These are phyloP conservation scores for Chaetothyriales sp. DNA, from an alignment of 2,329 filamentous ascomycete species.

Conservation along the genomic window DNA sequence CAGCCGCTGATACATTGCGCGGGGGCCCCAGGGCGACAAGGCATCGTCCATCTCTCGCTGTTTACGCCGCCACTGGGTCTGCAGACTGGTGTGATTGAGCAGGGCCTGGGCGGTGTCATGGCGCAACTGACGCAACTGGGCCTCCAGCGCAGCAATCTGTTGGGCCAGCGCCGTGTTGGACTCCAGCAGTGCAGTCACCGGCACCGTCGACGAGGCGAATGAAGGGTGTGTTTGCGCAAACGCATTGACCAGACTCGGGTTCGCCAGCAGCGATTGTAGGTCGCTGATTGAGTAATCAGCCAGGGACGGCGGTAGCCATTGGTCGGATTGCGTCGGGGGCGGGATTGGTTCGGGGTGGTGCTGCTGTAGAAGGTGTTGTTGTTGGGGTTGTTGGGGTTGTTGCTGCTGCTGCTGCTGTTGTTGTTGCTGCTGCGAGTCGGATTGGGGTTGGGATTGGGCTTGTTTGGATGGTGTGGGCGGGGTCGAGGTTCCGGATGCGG, in stretches of 20 bases:
- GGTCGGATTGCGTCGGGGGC: constrained; percentile 8
- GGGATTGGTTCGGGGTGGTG: constrained; percentile 18
- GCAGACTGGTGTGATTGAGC: constrained; percentile 67
- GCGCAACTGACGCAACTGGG: constrained; percentile 39
- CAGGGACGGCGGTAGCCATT: constrained; percentile 10
- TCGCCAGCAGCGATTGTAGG: constrained; percentile 65
- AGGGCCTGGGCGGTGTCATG: constrained; percentile 64
- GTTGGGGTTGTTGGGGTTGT: neutral
- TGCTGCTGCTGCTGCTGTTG: neutral
- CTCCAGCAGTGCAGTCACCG: constrained; percentile 49
- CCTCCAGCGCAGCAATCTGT: constrained; percentile 27
- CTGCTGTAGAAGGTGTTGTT: constrained; percentile 4
- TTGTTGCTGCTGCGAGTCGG: constrained; percentile 3
- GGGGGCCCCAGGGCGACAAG: constrained; percentile 69
- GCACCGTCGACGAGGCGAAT: constrained; percentile 47
- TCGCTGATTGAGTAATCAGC: constrained; percentile 15
- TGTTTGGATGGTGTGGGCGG: constrained; percentile 15
- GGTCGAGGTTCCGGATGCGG: neutral
- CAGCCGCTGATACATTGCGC: constrained; percentile 70
- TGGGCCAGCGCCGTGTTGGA: constrained; percentile 57
- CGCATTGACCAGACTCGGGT: constrained; percentile 53
- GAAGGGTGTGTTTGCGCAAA: constrained; percentile 64
- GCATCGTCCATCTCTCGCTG: constrained; percentile 79
- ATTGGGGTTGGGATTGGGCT: constrained; percentile 16
- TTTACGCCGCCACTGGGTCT: constrained; percentile 82